Conservation (phyloP, 345 rosid genomes). For the Salix suchowensis region DNA sequence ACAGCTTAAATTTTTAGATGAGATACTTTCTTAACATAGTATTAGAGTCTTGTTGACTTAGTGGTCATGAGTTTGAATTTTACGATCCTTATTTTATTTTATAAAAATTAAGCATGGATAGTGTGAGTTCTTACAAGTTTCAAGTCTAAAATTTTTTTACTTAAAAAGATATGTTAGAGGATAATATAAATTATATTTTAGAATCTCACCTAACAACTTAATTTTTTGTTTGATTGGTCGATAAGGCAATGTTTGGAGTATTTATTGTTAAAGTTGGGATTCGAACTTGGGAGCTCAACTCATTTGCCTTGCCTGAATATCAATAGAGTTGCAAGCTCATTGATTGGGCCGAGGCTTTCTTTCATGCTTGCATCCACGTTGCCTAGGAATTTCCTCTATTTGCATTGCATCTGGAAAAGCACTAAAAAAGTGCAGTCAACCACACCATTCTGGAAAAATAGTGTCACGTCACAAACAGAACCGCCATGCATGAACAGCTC, state of each 20-base stretch:
- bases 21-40: rapidly evolving
- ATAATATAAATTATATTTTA: no score
- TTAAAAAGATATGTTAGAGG: no score
- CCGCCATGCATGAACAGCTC: background rate
- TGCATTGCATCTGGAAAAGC: background rate
- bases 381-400: background rate
- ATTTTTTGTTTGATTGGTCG: no score
- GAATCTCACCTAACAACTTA: no score
- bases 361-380: background rate
- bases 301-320: background rate
- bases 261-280: background rate
- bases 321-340: background rate
- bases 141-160: rapidly evolving
- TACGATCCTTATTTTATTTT: no score
- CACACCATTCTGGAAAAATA: background rate
- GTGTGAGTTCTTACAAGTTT: rapidly evolving
- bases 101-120: no score
- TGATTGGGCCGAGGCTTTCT: background rate
- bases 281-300: background rate
- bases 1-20: no score
- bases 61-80: rapidly evolving
- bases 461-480: background rate
- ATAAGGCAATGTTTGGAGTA: background rate
- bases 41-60: no score
- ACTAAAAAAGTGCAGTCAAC: background rate